phyloP scores from a whole-genome alignment of 1,284 basidiomycete species.

The Irpex rosettiformis region DNA sequence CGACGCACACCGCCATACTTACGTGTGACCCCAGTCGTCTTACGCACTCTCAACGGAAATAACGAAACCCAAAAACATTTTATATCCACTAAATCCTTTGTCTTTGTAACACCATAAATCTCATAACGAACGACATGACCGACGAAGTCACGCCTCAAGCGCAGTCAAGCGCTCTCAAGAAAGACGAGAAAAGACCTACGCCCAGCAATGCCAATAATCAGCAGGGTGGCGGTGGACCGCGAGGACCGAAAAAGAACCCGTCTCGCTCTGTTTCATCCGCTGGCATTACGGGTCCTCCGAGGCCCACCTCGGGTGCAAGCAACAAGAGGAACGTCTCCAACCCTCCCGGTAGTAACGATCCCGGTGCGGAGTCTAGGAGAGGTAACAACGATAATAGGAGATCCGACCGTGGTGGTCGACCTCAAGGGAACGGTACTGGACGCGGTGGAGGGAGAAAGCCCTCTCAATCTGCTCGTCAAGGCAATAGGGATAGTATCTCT shows the following conservation, averaged over 20 bases:
- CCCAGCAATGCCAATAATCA: slow-evolving; percentile 24
- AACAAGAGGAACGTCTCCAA: slow-evolving; percentile 52
- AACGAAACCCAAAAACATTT: slow-evolving; percentile 52
- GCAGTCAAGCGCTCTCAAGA: slow-evolving; percentile 35
- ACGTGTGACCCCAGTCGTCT: slow-evolving; percentile 21
- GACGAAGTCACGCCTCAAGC: slow-evolving; percentile 65
- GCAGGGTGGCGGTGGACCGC: slow-evolving; percentile 32
- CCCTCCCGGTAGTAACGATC: slow-evolving; percentile 45
- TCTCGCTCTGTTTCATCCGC: slow-evolving; percentile 49
- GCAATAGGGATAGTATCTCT: slow-evolving; percentile 30
- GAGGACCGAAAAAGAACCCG: slow-evolving; percentile 53
- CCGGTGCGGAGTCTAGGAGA: slow-evolving; percentile 69
- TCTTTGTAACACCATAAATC: slow-evolving; percentile 39
- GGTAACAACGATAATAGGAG: slow-evolving; percentile 38
- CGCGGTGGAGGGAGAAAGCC: slow-evolving; percentile 47
- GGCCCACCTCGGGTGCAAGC: slow-evolving; percentile 60
- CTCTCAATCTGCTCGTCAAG: slow-evolving; percentile 44
- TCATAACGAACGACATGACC: slow-evolving; percentile 80
- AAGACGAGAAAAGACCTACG: slow-evolving; percentile 47
- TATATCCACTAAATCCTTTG: slow-evolving; percentile 36
- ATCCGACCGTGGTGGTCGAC: slow-evolving; percentile 31
- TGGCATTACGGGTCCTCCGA: slow-evolving; percentile 39
- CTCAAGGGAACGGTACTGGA: slow-evolving; percentile 39
- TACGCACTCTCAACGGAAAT: slow-evolving; percentile 32
- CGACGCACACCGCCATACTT: slow-evolving; percentile 9